Conservation (phyloP, 169 alveolate species). For the Cryptosporidium sp. region DNA sequence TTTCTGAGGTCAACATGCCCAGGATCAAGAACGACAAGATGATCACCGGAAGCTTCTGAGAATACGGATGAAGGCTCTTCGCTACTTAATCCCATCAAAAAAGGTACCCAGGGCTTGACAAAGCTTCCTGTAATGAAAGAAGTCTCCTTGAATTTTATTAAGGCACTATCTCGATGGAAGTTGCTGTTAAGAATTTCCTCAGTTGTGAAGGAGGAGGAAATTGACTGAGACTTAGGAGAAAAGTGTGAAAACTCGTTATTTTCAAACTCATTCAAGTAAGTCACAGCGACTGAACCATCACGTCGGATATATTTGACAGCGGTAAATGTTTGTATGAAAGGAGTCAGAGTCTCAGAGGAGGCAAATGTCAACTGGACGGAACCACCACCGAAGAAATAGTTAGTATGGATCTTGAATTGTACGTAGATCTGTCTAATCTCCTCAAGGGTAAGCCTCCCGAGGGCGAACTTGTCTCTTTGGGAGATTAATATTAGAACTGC, state of each 20-base stretch:
- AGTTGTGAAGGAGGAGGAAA: neutral
- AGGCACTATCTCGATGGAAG: neutral
- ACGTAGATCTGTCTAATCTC: neutral
- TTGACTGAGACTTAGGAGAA: neutral
- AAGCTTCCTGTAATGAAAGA: constrained; percentile 16
- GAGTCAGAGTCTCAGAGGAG: neutral
- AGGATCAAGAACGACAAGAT: neutral
- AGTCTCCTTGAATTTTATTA: neutral
- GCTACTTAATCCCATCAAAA: neutral
- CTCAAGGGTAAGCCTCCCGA: neutral
- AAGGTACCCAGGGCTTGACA: constrained; percentile 18
- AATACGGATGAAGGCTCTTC: neutral
- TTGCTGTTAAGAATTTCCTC: neutral
- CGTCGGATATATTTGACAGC: neutral
- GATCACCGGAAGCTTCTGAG: constrained; percentile 3
- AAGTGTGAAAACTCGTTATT: neutral
- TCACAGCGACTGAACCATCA: neutral
- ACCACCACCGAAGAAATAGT: neutral
- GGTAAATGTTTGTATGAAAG: neutral
- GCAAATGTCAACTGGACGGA: neutral
- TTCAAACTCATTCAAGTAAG: neutral
- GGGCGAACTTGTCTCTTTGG: neutral
- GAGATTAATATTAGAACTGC: neutral
- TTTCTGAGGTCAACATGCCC: constrained; percentile 23
- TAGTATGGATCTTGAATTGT: neutral